A percentile compares a stretch with the other conserved stretches of the same genome.
These are phyloP conservation scores for Bretziella fagacearum DNA, from an alignment of 2,329 filamentous ascomycete species.

Conservation along the genomic window DNA sequence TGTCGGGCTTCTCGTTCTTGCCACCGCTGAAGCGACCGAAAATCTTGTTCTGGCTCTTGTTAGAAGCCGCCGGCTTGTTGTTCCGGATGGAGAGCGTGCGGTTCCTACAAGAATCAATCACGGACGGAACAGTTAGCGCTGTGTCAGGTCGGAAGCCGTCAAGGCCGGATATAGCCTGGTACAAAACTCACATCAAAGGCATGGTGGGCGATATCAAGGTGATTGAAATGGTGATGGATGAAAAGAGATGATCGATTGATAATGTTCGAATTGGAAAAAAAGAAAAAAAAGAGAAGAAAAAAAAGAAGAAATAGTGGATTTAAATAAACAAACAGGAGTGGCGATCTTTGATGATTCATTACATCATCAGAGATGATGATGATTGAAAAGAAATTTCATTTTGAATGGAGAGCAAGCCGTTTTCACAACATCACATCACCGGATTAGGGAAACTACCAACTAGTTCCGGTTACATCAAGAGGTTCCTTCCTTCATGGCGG, in stretches of 20 bases:
- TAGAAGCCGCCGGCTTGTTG: conserved; percentile 24
- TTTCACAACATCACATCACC: too few relatives aligned
- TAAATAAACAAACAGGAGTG: not conserved
- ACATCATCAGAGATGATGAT: too few relatives aligned
- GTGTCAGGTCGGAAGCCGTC: too few relatives aligned
- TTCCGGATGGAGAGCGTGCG: conserved; percentile 17
- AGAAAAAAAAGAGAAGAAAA: not conserved
- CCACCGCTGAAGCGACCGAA: conserved; percentile 67
- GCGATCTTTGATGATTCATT: too few relatives aligned
- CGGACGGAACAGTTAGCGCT: too few relatives aligned
- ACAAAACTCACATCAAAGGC: conserved; percentile 13
- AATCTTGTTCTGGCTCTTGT: conserved; percentile 55
- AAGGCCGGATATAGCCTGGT: not conserved
- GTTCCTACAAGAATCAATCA: too few relatives aligned
- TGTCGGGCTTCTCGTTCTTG: conserved; percentile 58
- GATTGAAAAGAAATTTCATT: too few relatives aligned
- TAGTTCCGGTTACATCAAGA: too few relatives aligned
- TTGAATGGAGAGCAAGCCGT: too few relatives aligned
- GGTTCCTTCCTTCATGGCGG: too few relatives aligned
- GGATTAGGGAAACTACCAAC: too few relatives aligned
- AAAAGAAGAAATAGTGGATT: conserved; percentile 1
- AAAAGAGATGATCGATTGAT: too few relatives aligned
- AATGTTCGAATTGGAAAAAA: not conserved
- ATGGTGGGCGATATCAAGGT: conserved; percentile 8
- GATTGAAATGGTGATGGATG: not conserved